Base-by-base conservation (phyloP, 169 alveolate species). In the Babesia caballi region DNA sequence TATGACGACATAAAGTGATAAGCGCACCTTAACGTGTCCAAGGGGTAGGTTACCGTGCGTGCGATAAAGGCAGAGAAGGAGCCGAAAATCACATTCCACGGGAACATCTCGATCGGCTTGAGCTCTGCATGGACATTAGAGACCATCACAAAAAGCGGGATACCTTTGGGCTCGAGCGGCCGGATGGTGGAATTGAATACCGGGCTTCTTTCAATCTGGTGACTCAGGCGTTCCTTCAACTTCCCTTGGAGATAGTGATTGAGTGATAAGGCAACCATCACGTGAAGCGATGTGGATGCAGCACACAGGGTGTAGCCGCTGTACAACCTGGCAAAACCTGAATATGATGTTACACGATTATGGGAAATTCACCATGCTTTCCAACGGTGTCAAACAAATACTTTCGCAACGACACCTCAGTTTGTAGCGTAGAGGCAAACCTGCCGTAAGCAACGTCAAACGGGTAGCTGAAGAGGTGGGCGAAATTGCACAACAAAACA, bases 401-500 rank as follows among this genome's bases (percentile, higher is more conserved):
- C 36, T 0, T 21, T 27, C 41, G 32, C 27, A 63, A 27, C 3
- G 52, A 61, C 5, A 60, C 47, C 0, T 68, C 47, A 4, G 41
- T n/a, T 41, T 25, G 19, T 30, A 33, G 17, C 30, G 73, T 28
- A 7, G 61, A 59, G 4, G 80, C 58, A 21, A 81, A 40, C 53
- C 84, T 70, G 0, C 80, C 70, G 71, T 46, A 81, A 3, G 83
- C 75, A 5, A 68, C 75, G 50, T 81, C 88, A 40, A 81, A 69
- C 4, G 88, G 88, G 59, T 81, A 81, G 36, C 71, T 60, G 59
- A 81, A 70, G 41, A 81, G 50, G 35, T 78, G 86, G 36, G 86
- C 60, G 28, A 59, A 23, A 6, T 23, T 54, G 50, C 82, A 78
- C 19, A 69, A 41, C 51, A 68, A 19, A 5, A 46, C 54, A 5